Conservation (phyloP, 805 yeast genomes). For the Nakazawaea ambrosiae region DNA sequence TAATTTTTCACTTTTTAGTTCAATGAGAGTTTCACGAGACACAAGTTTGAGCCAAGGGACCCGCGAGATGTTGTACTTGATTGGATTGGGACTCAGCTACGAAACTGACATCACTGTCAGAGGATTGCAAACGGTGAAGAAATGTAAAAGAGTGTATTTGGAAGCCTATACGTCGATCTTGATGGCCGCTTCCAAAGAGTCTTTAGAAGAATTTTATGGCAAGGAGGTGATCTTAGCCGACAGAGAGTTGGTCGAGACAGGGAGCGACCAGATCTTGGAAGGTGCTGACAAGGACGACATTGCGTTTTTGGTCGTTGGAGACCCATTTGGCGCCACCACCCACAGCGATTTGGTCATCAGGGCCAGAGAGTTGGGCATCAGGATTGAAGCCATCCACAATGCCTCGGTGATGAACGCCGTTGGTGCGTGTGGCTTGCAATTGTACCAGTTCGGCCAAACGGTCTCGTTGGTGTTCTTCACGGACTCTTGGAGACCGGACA, state of each 20-base stretch:
- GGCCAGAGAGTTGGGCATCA: constrained; percentile 78
- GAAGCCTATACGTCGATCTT: constrained; percentile 94
- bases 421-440: constrained; percentile 94
- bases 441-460: constrained; percentile 94
- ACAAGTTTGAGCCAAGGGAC: no score
- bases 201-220: constrained; percentile 80
- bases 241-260: constrained; percentile 88
- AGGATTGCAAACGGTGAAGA: constrained; percentile 78
- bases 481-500: constrained; percentile 93
- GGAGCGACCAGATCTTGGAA: constrained; percentile 74
- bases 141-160: constrained; percentile 83
- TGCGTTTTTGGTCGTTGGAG: constrained; percentile 95
- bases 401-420: constrained; percentile 98
- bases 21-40: not conserved
- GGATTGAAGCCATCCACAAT: constrained; percentile 81
- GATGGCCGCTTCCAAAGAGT: constrained; percentile 80
- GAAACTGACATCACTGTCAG: constrained; percentile 90
- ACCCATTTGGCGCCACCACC: constrained; percentile 96
- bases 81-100: constrained; percentile 88
- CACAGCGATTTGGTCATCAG: constrained; percentile 91
- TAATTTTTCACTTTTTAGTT: not conserved
- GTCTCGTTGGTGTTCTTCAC: constrained; percentile 96
- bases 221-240: constrained; percentile 83
- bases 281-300: constrained; percentile 76
- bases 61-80: constrained; percentile 90